phyloP scores from a whole-genome alignment of 1,284 basidiomycete species.

The Neotropicomus parvogracilis region DNA sequence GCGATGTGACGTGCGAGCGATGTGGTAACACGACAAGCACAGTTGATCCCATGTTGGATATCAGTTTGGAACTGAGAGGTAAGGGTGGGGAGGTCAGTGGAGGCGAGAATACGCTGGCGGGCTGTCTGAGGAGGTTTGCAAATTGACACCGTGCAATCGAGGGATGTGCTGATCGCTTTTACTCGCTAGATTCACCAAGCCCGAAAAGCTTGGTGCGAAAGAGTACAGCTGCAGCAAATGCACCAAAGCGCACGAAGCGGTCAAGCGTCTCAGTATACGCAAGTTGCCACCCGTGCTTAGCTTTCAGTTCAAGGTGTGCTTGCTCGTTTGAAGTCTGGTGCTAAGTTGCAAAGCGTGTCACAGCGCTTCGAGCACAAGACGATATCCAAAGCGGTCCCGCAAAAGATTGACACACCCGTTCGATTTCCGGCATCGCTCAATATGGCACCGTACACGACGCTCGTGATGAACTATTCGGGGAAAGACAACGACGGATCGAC shows the following conservation, averaged over 20 bases:
- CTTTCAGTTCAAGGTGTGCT: conserved; percentile 88
- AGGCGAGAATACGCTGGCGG: conserved; percentile 59
- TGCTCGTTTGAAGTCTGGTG: not conserved
- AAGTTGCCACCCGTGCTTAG: conserved; percentile 88
- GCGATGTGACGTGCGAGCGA: conserved; percentile 83
- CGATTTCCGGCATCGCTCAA: conserved; percentile 82
- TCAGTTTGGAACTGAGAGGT: conserved; percentile 81
- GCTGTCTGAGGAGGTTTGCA: conserved; percentile 64
- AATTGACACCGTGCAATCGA: not conserved
- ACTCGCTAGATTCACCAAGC: conserved; percentile 62
- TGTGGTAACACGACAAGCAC: conserved; percentile 77
- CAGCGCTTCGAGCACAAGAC: conserved; percentile 92
- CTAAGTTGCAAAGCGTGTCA: not conserved
- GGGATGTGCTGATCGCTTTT: not conserved
- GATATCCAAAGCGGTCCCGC: conserved; percentile 62
- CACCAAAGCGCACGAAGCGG: conserved; percentile 68
- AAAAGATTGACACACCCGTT: conserved; percentile 85
- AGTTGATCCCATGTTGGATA: conserved; percentile 86
- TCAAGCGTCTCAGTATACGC: conserved; percentile 80
- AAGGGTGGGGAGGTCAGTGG: conserved; percentile 42
- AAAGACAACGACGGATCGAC: conserved; percentile 38
- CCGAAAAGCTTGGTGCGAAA: conserved; percentile 69
- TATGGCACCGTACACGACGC: conserved; percentile 84
- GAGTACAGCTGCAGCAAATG: conserved; percentile 76
- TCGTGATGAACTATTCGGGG: conserved; percentile 45